Evolutionary conservation across 2,329 filamentous ascomycete species (phyloP), one percentile per base, ranked within the genome.

Genomic region (Claviceps capensis): DNA sequence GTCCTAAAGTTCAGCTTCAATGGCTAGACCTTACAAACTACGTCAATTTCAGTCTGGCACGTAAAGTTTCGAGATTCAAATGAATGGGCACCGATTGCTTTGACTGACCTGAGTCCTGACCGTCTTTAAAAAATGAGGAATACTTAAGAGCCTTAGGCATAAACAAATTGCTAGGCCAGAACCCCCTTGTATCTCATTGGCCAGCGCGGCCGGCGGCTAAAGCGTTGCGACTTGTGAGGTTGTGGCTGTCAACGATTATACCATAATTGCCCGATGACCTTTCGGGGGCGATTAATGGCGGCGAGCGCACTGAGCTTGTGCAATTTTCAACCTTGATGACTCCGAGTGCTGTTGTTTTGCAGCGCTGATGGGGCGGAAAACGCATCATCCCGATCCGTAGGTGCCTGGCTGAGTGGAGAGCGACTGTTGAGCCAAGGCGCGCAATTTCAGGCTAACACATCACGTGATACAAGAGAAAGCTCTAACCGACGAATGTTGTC

Each of bases 401-500:
- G 37, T 47, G 8, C 43, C n/a, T 41, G 22, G 23, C 22, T 23
- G 13, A 41, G 36, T 30, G 49, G 45, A 23, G 49, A 47, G n/a
- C 36, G 23, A 47, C n/a, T 22, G 43, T 46, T n/a, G 16, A 14
- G 14, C 4, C 49, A 49, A 46, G 34, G 52, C 49, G 41, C 36
- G 14, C 13, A 47, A 49, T 61, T 65, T 63, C 52, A 54, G 61
- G 56, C 53, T 66, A 65, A 63, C 51, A 61, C 26, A 7, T 50
- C 69, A 71, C 69, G 69, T 71, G 69, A 70, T 56, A 47, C 43
- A 45, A 49, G 57, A 60, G 63, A 69, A 71, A 70, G 68, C 68
- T 71, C 68, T 70, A 68, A 64, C 68, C 65, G 67, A 69, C 64
- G 62, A 69, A 67, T 34, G 66, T 67, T 61, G 65, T 63, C 60